Base-by-base conservation (phyloP, 2,329 filamentous ascomycete species). In the Akanthomyces muscarius region DNA sequence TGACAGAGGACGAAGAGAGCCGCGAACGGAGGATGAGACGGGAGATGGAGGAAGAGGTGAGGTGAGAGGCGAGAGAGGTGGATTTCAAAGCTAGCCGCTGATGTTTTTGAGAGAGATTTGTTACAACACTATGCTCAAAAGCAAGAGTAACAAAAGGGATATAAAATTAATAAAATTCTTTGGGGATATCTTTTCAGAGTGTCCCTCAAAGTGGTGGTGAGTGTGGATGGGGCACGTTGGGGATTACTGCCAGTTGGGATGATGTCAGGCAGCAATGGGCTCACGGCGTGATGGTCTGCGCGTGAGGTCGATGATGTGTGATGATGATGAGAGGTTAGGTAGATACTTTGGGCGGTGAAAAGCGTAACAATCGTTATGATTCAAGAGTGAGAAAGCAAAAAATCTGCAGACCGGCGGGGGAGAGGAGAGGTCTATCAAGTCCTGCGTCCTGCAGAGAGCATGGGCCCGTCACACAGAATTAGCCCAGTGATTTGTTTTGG, bases 181-280 rank as follows among this genome's bases (percentile, higher is more conserved):
- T 30, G 42, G 33, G 18, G n/a, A 36, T 48, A 30, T 62, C 36
- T 52, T 53, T 36, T 36, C 56, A 33, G 56, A 59, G 18, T 50
- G 33, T n/a, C n/a, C 23, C 10, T 18, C 38, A 44, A 44, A n/a
- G 21, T 33, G 6, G 16, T 33, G 21, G 28, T 23, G 36, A 33
- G 36, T 25, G 48, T 59, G 44, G 56, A 56, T 56, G 38, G 53
- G 21, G 33, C 21, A 54, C 16, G 45, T 48, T 50, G 41, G 55
- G 55, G 55, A 38, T 25, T 23, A n/a, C 48, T 61, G 58, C 47
- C 13, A 28, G 25, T 52, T 52, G 58, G 47, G 47, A 45, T 33
- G 16, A 55, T 62, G 50, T 62, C 52, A 56, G 60, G 60, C 60
- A 62, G 52, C 52, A 55, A 62, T 57, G 58, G 48, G 59, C 60